Percentiles rank a stretch among this genome's conserved stretches.
phyloP scores from a whole-genome alignment of 768 basidiomycete species.

The Lepiota venenata region DNA sequence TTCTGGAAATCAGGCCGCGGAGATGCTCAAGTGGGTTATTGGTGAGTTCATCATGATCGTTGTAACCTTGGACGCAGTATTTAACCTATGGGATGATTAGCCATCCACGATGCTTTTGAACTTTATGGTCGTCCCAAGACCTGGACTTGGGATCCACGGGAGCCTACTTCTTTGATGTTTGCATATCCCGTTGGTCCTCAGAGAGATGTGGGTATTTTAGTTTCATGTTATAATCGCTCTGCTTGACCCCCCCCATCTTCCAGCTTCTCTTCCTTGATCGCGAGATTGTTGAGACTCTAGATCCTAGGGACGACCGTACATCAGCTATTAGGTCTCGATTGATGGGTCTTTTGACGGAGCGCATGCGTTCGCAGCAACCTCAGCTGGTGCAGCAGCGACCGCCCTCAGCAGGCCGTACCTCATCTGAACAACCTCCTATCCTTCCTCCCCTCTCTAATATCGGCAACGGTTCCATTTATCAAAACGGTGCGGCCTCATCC shows the following conservation, averaged over 20 bases:
- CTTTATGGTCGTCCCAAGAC: constrained; percentile 85
- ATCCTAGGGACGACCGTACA: constrained; percentile 76
- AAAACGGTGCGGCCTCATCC: constrained; percentile 5
- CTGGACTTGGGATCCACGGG: constrained; percentile 89
- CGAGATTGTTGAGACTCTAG: constrained; percentile 73
- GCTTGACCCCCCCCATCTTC: constrained; percentile 12
- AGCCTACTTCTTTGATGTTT: constrained; percentile 85
- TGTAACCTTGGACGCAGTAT: neutral
- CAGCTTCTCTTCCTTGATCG: constrained; percentile 88
- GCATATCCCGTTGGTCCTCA: constrained; percentile 86
- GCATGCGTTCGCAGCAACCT: constrained; percentile 46
- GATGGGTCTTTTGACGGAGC: constrained; percentile 56
- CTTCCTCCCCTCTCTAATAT: constrained; percentile 32
- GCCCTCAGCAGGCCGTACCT: constrained; percentile 13
- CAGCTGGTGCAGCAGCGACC: constrained; percentile 21
- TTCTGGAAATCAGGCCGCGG: constrained; percentile 54
- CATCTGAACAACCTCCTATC: constrained; percentile 26
- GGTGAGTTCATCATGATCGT: constrained; percentile 44
- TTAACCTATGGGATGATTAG: constrained; percentile 32
- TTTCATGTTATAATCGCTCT: neutral
- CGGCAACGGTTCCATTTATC: constrained; percentile 14
- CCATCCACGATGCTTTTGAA: constrained; percentile 80
- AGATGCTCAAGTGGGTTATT: constrained; percentile 90
- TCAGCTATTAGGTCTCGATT: constrained; percentile 63
- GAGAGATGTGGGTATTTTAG: constrained; percentile 62